Base-by-base conservation (phyloP, 768 basidiomycete species). In the Arthromyces matolae region DNA sequence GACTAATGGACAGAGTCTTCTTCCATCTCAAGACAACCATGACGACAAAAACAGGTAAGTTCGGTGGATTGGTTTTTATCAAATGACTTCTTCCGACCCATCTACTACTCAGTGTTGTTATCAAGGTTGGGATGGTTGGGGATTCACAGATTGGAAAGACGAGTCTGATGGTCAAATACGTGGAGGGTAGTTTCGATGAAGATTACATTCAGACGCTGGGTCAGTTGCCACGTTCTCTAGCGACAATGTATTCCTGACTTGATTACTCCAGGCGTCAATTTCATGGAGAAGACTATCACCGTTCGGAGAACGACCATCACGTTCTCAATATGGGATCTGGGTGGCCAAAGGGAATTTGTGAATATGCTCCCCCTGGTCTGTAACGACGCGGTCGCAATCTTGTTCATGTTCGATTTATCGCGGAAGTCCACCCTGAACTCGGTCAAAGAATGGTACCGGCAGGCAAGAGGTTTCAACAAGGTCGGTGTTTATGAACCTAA, bases 201-300 rank as follows among this genome's bases (percentile, higher is more conserved):
- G 95, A 97, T 68, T 98, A 98, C 73, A 97, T 99, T 66, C 95
- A 97, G 81, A 97, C 95, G 72, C 85, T 99, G 72, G 95, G 92
- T 86, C 62, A 48, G 84, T 71, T 19, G 22, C 5, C 35, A 41
- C 28, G 10, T 29, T 29, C 27, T 27, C 45, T 42, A 25, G 16
- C 20, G 36, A 28, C 10, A 34, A 31, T 44, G 25, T 52, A 47
- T 33, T 49, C 45, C 36, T 49, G 37, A 53, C 31, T 35, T 49
- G 47, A 16, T 33, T 19, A n/a, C n/a, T 42, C 3, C 33, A 75
- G 91, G 95, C 75, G 93, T 97, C 73, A 97, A 97, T 71, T 98
- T 98, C 70, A 98, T 98, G 96, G 95, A 99, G 76, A 99, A 99
- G 78, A 96, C 95, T 13, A 97, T 99, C 60, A 89, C 90, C 47